phyloP scores from a whole-genome alignment of 2,329 filamentous ascomycete species.

The Zopfia rhizophila region DNA sequence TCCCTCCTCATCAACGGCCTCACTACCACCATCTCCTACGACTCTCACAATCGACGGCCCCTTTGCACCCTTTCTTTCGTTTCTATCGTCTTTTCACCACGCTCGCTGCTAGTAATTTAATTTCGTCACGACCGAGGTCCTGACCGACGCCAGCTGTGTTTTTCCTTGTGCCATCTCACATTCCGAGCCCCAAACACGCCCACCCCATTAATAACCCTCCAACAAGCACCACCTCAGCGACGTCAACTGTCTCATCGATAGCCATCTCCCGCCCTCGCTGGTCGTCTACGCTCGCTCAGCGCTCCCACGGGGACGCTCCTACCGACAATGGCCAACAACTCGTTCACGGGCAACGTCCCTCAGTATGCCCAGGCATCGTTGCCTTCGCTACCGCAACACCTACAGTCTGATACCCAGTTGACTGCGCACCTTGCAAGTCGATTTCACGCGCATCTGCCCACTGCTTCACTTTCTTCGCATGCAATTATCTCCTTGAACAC shows the following conservation, averaged over 20 bases:
- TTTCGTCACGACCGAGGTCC: no score
- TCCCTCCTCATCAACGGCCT: conserved; percentile 14
- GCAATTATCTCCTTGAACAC: conserved; percentile 94
- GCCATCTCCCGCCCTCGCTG: conserved; percentile 20
- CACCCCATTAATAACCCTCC: conserved; percentile 15
- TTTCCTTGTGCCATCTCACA: conserved; percentile 29
- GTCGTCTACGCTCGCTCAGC: conserved; percentile 40
- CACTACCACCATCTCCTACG: conserved; percentile 32
- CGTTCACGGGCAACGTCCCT: conserved; percentile 54
- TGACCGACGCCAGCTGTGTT: conserved; percentile 15
- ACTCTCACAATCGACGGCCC: conserved; percentile 29
- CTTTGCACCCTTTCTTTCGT: conserved; percentile 37
- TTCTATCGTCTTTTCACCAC: conserved; percentile 35
- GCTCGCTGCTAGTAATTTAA: conserved; percentile 43
- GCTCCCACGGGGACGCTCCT: conserved; percentile 51
- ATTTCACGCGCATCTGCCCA: conserved; percentile 91
- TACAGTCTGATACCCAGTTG: conserved; percentile 80
- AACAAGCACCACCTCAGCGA: conserved; percentile 13
- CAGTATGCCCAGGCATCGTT: conserved; percentile 85
- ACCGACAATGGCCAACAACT: conserved; percentile 68
- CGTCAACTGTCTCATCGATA: conserved; percentile 4
- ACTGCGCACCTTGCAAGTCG: conserved; percentile 86
- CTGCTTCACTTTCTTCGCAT: conserved; percentile 88
- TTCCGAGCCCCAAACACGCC: conserved; percentile 34
- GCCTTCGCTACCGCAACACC: conserved; percentile 85